These are phyloP conservation scores for Neostapfia colusana DNA, from an alignment of 176 grass and related monocot species.

Conservation along the genomic window DNA sequence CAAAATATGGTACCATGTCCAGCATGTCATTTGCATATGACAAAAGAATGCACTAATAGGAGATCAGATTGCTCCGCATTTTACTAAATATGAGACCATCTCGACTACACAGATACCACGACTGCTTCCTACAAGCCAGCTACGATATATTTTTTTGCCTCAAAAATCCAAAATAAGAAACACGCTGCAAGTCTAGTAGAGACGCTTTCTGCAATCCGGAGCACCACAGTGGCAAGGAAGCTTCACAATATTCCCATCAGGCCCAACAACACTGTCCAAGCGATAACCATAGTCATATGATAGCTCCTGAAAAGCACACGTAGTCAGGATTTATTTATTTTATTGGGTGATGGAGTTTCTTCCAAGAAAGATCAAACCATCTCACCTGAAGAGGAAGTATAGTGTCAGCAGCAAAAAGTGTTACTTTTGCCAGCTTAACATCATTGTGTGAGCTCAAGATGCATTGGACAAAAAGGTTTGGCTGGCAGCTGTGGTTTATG, in stretches of 20 bases:
- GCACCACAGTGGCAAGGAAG: slow-evolving; percentile 66
- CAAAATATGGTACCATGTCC: slow-evolving; percentile 35
- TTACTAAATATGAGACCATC: slow-evolving; percentile 30
- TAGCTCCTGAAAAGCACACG: slow-evolving; percentile 53
- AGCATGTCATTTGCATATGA: not conserved
- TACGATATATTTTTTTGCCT: slow-evolving; percentile 1
- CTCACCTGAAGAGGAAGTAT: slow-evolving; percentile 89
- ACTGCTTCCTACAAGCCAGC: slow-evolving; percentile 11
- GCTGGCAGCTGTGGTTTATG: slow-evolving; percentile 90
- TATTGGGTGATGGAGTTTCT: not conserved
- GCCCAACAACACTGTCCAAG: slow-evolving; percentile 65
- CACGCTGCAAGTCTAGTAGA: slow-evolving; percentile 47
- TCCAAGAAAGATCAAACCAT: not conserved
- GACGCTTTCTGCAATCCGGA: slow-evolving; percentile 58
- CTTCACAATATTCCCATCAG: slow-evolving; percentile 54
- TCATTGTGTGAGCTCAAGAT: slow-evolving; percentile 78
- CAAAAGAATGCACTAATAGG: slow-evolving; percentile 25
- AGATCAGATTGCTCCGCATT: not conserved
- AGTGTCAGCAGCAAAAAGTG: slow-evolving; percentile 86
- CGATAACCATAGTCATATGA: slow-evolving; percentile 71
- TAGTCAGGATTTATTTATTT: not conserved
- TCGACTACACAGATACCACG: slow-evolving; percentile 16
- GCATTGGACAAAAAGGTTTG: slow-evolving; percentile 90
- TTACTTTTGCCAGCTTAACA: slow-evolving; percentile 78
- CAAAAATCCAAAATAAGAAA: slow-evolving; percentile 23